phyloP scores from a whole-genome alignment of 306 rosid species.

The Lathyrus oleraceus region DNA sequence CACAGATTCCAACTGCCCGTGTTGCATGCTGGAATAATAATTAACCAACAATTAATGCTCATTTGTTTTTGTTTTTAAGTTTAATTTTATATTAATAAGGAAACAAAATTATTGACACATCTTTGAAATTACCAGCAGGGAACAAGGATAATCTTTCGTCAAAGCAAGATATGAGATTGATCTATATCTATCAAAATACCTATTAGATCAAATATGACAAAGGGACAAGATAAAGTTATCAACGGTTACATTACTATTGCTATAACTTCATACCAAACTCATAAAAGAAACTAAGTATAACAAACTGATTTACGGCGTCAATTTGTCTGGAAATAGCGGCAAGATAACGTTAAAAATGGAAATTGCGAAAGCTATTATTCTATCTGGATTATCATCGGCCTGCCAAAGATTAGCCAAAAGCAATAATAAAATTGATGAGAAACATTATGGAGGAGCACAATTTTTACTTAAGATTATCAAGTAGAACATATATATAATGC shows the following conservation, averaged over 20 bases:
- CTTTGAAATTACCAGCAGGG: slow-evolving; percentile 27
- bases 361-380: slow-evolving; percentile 4
- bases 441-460: neutral
- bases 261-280: neutral
- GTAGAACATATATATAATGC: neutral
- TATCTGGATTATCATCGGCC: neutral
- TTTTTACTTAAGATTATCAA: neutral
- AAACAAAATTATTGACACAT: slow-evolving; percentile 3
- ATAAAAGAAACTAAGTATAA: slow-evolving; percentile 2
- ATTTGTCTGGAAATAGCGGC: neutral
- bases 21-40: slow-evolving; percentile 31
- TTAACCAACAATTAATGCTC: neutral
- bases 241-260: neutral
- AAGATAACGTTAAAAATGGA: slow-evolving; percentile 12
- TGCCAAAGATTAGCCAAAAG: slow-evolving; percentile 1
- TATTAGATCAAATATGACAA: neutral
- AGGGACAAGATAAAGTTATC: neutral
- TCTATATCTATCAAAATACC: no score
- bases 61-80: no score
- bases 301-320: neutral
- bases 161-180: neutral
- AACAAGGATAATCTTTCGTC: neutral
- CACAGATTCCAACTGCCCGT: slow-evolving; percentile 38
- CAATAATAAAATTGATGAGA: neutral
- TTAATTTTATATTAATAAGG: neutral